A percentile compares a stretch with the other conserved stretches of the same genome.
Evolutionary conservation across 208 protist genomes (phyloP).

Genomic region (Naegleria gruberi): DNA sequence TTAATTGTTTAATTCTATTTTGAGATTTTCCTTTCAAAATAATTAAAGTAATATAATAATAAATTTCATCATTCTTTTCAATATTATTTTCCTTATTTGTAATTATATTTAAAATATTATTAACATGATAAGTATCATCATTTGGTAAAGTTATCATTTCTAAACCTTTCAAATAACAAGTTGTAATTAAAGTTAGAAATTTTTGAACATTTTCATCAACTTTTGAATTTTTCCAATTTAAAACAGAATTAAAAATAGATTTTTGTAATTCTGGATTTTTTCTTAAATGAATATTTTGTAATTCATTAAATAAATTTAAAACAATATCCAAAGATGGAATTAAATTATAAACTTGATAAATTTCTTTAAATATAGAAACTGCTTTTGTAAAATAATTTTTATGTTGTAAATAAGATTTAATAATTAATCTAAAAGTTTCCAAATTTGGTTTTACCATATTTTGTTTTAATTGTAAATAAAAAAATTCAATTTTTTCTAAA

Average conservation of each 20-base stretch:
- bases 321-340: background rate
- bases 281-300: background rate
- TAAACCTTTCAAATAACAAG: background rate
- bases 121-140: background rate
- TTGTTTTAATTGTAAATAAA: background rate
- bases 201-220: background rate
- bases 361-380: background rate
- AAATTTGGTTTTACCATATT: background rate
- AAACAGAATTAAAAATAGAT: background rate
- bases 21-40: no score
- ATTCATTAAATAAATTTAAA: background rate
- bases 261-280: background rate
- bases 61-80: background rate
- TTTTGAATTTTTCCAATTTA: background rate
- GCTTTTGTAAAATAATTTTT: background rate
- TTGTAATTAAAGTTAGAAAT: background rate
- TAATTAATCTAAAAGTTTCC: background rate
- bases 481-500: background rate
- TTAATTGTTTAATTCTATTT: no score
- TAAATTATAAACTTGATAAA: background rate
- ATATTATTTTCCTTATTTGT: background rate
- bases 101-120: background rate
- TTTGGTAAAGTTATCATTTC: background rate
- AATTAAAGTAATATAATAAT: background rate
- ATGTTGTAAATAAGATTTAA: background rate